phyloP scores from a whole-genome alignment of 2,329 filamentous ascomycete species.

The Fusarium denticulatum region DNA sequence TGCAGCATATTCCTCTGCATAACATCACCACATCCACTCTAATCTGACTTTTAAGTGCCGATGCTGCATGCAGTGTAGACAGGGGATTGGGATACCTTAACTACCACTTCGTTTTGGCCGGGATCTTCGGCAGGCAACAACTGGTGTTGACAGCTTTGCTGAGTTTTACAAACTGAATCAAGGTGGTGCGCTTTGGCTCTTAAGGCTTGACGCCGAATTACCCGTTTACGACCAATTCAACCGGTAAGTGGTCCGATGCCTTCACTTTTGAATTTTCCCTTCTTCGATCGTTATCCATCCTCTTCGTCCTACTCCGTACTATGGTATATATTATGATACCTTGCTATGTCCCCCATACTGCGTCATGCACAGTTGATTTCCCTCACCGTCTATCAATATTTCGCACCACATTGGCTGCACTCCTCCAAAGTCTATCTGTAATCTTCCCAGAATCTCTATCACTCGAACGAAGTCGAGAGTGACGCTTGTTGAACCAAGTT shows the following conservation, averaged over 20 bases:
- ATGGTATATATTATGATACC: constrained; percentile 18
- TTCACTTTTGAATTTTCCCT: not conserved
- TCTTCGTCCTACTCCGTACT: not conserved
- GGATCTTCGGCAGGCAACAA: constrained; percentile 29
- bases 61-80: constrained; percentile 40
- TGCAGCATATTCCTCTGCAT: constrained; percentile 37
- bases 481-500: constrained; percentile 19
- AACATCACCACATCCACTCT: constrained; percentile 33
- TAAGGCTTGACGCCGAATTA: constrained; percentile 25
- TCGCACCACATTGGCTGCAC: constrained; percentile 17
- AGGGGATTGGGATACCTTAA: constrained; percentile 28
- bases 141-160: constrained; percentile 24
- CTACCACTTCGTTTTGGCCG: constrained; percentile 26
- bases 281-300: constrained; percentile 1
- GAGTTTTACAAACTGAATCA: constrained; percentile 3
- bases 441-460: constrained; percentile 5
- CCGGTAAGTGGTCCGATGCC: constrained; percentile 33
- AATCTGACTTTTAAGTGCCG: constrained; percentile 24
- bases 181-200: constrained; percentile 11
- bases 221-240: constrained; percentile 21
- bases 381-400: not conserved
- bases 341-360: constrained; percentile 34
- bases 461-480: constrained; percentile 11
- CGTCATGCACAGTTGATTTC: constrained; percentile 25
- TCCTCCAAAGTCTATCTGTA: not conserved